phyloP scores from a whole-genome alignment of 169 alveolate species.

The Plasmodium sp. region DNA sequence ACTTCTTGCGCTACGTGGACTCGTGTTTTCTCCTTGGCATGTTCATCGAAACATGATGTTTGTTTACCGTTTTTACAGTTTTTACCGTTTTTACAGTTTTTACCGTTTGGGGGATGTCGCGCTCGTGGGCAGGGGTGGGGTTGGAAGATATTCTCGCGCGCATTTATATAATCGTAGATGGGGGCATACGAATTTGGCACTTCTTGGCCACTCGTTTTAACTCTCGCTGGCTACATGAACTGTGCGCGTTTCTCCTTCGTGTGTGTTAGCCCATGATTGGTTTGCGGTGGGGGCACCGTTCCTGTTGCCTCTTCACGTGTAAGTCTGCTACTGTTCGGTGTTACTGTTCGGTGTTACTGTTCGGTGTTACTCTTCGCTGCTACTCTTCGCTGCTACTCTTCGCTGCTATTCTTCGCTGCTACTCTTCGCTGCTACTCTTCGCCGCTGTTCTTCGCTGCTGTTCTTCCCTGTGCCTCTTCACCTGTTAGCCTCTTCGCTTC shows the following conservation, averaged over 20 bases:
- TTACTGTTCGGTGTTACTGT: no score
- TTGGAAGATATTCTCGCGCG: neutral
- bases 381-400: no score
- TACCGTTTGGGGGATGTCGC: neutral
- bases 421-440: no score
- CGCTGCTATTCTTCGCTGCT: no score
- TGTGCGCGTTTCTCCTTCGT: neutral
- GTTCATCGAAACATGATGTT: neutral
- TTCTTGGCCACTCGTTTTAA: neutral
- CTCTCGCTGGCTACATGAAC: neutral
- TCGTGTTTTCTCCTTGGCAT: neutral
- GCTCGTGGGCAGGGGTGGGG: neutral
- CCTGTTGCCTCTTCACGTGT: neutral
- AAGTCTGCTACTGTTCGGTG: no score
- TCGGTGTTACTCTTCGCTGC: no score
- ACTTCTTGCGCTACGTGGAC: neutral
- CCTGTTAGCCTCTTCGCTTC: neutral
- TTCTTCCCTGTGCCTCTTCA: neutral
- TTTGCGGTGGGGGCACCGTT: neutral
- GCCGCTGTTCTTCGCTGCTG: no score
- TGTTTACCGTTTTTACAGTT: neutral
- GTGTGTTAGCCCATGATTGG: neutral
- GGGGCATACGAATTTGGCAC: neutral
- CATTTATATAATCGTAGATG: neutral
- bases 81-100: neutral